Evolutionary conservation across 2,329 filamentous ascomycete genomes (phyloP), one percentile per base, ranked within the genome.

Genomic region (Epichloe gansuensis): DNA sequence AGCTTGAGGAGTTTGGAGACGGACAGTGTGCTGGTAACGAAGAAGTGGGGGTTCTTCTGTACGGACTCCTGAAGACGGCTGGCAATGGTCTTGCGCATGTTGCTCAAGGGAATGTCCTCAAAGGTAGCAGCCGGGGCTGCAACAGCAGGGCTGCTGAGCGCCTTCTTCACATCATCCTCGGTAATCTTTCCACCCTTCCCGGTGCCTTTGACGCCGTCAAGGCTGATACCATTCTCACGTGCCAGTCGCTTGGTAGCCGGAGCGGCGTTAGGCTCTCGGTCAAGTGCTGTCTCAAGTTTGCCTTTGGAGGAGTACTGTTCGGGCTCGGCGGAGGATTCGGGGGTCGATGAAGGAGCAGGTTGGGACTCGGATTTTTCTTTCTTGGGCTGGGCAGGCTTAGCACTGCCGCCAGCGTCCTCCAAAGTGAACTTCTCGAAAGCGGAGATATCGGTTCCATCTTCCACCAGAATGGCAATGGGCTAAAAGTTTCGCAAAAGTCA

Each of bases 71-170:
- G 84, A 54, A 98, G 86, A 61, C 93, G 89, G 71, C 74, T 82
- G 70, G 93, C 93, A 69, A 98, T 98, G 60, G 87, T 90, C 82
- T 96, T 97, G 77, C 93, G 90, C 93, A 98, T 98, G 68, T 86
- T 85, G 64, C 78, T 85, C 61, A 90, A 81, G 57, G 89, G 87
- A 56, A 81, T 81, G 66, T 98, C 93, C 71, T 89, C 84, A 72
- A 87, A 97, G 54, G 78, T 72, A 55, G 88, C 77, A 46, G 75
- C 80, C 54, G 80, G 72, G 49, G 79, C 72, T 45, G 74, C 71
- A 47, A 77, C 71, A 50, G 74, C 71, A 34, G 72, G 69, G 44
- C 76, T 68, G 57, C 85, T 76, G 66, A 81, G 74, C 66, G 80
- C 85, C 75, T 95, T 95, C 75, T 96, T 91, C 63, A 97, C 81